Base-by-base conservation (phyloP, 2,329 filamentous ascomycete species). In the Helicocarpus griseus region DNA sequence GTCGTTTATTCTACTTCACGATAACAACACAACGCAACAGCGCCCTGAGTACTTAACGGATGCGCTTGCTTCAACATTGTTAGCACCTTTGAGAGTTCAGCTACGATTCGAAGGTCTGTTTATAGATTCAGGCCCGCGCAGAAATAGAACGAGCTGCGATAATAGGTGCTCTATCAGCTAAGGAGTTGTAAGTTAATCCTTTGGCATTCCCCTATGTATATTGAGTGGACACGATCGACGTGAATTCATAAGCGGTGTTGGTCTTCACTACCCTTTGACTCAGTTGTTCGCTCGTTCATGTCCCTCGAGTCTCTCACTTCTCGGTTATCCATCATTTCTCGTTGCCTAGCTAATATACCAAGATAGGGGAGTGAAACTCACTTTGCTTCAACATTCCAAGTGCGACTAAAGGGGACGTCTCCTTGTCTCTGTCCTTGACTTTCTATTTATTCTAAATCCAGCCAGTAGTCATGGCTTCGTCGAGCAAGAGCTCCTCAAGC, bases 401-500 rank as follows among this genome's bases (percentile, higher is more conserved):
- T 7, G 13, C 21, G 14, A 36, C 21, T 47, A 36, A 28, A 47
- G 11, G 31, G 28, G 13, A 17, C 17, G 5, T 6, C 41, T 29
- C 19, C 13, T 4, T 29, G 5, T 8, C 13, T 26, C 31, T 24
- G 21, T 6, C 5, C 29, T n/a, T 26, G 5, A n/a, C 21, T 33
- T 17, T 38, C 29, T 26, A 4, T 36, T n/a, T 7, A 35, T 24
- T 17, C 14, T 17, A 3, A 38, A 35, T 19, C 17, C 21, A 36
- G 21, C 7, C 26, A 17, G 24, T 11, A 17, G 51, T 40, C 26
- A 50, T 53, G 51, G 46, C 51, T 22, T 38, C 44, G 21, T 48
- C 50, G 31, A 52, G 41, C 40, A 51, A 33, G 24, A 45, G 26
- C 19, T n/a, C 17, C 8, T 33, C 44, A 22, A 29, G 39, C 22